phyloP scores from a whole-genome alignment of 345 rosid genomes.

The Jatropha curcas region DNA sequence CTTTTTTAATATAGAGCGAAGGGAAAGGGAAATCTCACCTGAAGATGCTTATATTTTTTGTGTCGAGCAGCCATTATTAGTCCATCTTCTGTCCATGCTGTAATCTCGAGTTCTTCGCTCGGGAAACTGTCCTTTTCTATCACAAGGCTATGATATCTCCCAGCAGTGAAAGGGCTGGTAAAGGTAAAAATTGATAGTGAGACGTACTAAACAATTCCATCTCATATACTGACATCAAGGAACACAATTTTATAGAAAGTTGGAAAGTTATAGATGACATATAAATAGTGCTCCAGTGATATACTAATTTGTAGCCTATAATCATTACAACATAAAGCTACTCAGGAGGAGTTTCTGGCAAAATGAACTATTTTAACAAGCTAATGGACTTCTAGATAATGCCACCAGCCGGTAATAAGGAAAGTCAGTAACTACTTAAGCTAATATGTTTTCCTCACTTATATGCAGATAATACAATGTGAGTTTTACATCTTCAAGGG shows the following conservation, averaged over 20 bases:
- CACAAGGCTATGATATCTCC: constrained; percentile 92
- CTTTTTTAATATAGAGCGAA: background rate
- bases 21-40: constrained; percentile 40
- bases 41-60: constrained; percentile 69
- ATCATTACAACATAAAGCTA: background rate
- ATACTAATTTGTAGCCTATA: background rate
- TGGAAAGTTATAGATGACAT: background rate
- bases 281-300: background rate
- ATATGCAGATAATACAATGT: too few relatives aligned
- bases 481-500: background rate
- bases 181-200: background rate
- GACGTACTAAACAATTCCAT: background rate
- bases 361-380: background rate
- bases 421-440: background rate
- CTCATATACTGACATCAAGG: background rate
- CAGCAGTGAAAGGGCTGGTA: constrained; percentile 83
- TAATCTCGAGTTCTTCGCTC: constrained; percentile 64
- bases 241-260: background rate
- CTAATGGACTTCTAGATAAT: background rate
- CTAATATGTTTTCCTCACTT: background rate
- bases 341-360: background rate
- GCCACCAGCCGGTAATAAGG: background rate
- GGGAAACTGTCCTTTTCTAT: constrained; percentile 82
- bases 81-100: constrained; percentile 96
- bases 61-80: constrained; percentile 96